phyloP scores from a whole-genome alignment of 495 filamentous ascomycete genomes.

The Elasticomyces elasticus region DNA sequence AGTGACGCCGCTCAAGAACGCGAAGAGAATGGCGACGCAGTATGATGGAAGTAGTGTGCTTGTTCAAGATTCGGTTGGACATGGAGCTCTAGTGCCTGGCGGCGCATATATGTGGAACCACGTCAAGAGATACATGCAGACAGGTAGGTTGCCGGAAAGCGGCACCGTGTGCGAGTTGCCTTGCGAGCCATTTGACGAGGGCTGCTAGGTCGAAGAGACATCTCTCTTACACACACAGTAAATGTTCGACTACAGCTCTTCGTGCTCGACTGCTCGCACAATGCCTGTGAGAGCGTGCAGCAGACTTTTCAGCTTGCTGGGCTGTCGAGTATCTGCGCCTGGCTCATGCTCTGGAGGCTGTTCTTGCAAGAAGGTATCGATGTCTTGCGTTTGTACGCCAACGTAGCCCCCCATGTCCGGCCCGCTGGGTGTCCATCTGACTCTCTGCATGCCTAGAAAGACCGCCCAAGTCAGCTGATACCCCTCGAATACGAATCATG shows the following conservation, averaged over 20 bases:
- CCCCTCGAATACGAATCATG: background rate
- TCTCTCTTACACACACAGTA: too few species aligned
- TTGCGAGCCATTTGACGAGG: too few species aligned
- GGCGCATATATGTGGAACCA: too few species aligned
- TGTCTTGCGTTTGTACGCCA: slow-evolving; percentile 5
- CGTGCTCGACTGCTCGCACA: background rate
- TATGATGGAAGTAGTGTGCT: too few species aligned
- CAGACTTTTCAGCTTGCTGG: background rate
- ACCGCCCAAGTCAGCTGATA: background rate
- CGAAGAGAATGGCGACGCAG: too few species aligned
- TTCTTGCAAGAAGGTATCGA: slow-evolving; percentile 8
- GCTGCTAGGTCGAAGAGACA: background rate
- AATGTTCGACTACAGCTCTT: background rate
- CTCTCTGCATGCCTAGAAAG: slow-evolving; percentile 19
- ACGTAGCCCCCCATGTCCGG: slow-evolving; percentile 24
- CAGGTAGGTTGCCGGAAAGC: too few species aligned
- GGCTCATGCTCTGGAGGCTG: background rate
- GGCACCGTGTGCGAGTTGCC: too few species aligned
- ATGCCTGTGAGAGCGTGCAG: background rate
- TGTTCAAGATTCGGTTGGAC: too few species aligned
- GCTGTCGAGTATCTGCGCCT: background rate
- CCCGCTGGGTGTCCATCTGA: slow-evolving; percentile 14
- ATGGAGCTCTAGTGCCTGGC: too few species aligned
- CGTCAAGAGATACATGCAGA: too few species aligned
- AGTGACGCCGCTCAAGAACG: too few species aligned